A percentile compares a stretch with the other conserved stretches of the same genome.
Conservation (phyloP, 2,329 filamentous ascomycete species). For the Cercospora zeae-maydis region DNA sequence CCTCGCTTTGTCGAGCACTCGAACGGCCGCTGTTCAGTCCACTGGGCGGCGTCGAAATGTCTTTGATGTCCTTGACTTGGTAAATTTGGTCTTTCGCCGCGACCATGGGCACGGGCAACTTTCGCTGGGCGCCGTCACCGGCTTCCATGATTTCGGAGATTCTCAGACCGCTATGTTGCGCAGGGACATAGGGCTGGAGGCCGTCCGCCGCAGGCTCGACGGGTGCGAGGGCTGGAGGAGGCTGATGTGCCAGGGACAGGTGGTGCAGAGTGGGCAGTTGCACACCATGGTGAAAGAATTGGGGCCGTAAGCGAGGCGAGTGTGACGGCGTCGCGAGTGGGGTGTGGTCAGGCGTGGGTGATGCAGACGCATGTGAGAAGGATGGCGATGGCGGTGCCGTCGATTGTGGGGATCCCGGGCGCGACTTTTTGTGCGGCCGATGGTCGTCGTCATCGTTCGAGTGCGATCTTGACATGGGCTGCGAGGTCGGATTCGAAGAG, state of each 20-base stretch:
- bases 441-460: slow-evolving; percentile 80
- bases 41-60: slow-evolving; percentile 54
- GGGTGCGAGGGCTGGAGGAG: slow-evolving; percentile 61
- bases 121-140: slow-evolving; percentile 80
- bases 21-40: slow-evolving; percentile 62
- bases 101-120: slow-evolving; percentile 86
- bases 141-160: slow-evolving; percentile 91
- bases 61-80: slow-evolving; percentile 70
- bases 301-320: slow-evolving; percentile 82
- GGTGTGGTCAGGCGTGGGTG: slow-evolving; percentile 95
- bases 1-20: slow-evolving; percentile 34
- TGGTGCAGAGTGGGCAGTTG: slow-evolving; percentile 85
- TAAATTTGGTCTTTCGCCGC: slow-evolving; percentile 46
- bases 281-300: slow-evolving; percentile 62
- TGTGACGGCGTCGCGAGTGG: slow-evolving; percentile 95
- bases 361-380: slow-evolving; percentile 92
- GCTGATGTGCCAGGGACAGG: slow-evolving; percentile 59
- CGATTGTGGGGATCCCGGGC: slow-evolving; percentile 90
- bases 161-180: slow-evolving; percentile 64
- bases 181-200: slow-evolving; percentile 57
- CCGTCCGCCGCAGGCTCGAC: slow-evolving; percentile 65
- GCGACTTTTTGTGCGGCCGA: slow-evolving; percentile 77
- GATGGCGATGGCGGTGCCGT: slow-evolving; percentile 94
- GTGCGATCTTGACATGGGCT: slow-evolving; percentile 89
- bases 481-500: slow-evolving; percentile 45